These are phyloP conservation scores for Ceratocystis diversiconidia DNA, from an alignment of 2,329 filamentous ascomycete species.

Conservation along the genomic window DNA sequence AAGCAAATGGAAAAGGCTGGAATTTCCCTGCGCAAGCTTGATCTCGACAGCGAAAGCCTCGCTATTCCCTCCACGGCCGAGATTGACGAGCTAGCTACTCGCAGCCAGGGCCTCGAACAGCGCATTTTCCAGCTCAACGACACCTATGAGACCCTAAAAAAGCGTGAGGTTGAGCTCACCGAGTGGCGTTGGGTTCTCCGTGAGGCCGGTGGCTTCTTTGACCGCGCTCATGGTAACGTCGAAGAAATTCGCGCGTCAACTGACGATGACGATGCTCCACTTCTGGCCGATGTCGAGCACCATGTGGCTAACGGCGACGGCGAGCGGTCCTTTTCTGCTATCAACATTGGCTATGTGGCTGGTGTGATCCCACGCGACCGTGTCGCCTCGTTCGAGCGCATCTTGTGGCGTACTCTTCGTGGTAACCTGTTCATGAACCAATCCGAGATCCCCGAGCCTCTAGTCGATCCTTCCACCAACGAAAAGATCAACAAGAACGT, in stretches of 20 bases:
- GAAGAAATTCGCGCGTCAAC: constrained; percentile 90
- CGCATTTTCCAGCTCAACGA: constrained; percentile 85
- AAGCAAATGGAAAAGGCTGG: constrained; percentile 86
- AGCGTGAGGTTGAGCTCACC: constrained; percentile 87
- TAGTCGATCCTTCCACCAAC: constrained; percentile 84
- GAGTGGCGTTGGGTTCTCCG: constrained; percentile 98
- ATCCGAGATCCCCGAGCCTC: constrained; percentile 87
- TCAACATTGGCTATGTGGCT: constrained; percentile 98
- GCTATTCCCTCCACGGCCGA: constrained; percentile 82
- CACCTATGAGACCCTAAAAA: constrained; percentile 97
- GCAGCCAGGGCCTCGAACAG: constrained; percentile 83
- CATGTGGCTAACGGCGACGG: constrained; percentile 45
- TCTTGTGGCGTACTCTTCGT: constrained; percentile 90
- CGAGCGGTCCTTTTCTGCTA: constrained; percentile 81
- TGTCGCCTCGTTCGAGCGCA: constrained; percentile 90
- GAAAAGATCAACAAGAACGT: constrained; percentile 93
- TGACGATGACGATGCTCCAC: constrained; percentile 80
- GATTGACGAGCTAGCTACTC: constrained; percentile 89
- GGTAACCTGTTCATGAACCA: constrained; percentile 99
- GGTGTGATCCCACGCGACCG: constrained; percentile 89
- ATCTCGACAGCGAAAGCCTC: constrained; percentile 76
- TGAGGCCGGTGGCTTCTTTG: constrained; percentile 95
- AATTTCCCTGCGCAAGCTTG: constrained; percentile 76
- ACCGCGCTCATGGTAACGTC: constrained; percentile 86
- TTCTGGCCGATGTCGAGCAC: constrained; percentile 86